Percentiles rank a stretch among this genome's conserved stretches.
Conservation (phyloP, 169 alveolate genomes). For the Plasmodium vivax region DNA sequence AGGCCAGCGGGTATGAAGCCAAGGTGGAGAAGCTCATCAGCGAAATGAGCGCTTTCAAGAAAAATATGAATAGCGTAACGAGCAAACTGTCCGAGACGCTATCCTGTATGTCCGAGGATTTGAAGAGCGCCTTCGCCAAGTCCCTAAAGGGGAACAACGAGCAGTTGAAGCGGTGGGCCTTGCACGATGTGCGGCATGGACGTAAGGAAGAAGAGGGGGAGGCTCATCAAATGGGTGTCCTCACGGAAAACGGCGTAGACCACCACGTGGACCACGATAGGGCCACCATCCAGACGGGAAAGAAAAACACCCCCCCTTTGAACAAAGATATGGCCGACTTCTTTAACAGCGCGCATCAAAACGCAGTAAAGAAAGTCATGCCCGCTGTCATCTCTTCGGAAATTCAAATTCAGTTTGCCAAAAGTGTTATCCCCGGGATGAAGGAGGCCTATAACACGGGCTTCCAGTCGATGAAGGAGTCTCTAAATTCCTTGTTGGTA, state of each 20-base stretch:
- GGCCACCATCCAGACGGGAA: background rate
- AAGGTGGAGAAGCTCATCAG: constrained; percentile 11
- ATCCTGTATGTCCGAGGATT: background rate
- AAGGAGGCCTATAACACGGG: constrained; percentile 66
- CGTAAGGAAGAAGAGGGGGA: background rate
- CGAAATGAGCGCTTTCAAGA: constrained; percentile 14
- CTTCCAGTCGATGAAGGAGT: constrained; percentile 39
- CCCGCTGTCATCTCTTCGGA: constrained; percentile 60
- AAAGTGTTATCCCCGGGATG: constrained; percentile 67
- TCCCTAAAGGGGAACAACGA: constrained; percentile 14
- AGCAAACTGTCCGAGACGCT: constrained; percentile 3
- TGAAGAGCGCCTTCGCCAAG: background rate
- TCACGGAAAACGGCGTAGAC: background rate
- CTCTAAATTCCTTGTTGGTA: constrained; percentile 7
- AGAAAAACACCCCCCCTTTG: background rate
- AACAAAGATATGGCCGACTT: constrained; percentile 20
- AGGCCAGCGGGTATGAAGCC: background rate
- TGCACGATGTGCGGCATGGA: constrained; percentile 5
- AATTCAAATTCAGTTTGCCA: constrained; percentile 48
- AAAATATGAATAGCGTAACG: constrained; percentile 3
- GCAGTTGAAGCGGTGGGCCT: background rate
- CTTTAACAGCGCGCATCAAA: constrained; percentile 32
- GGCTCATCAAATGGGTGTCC: background rate
- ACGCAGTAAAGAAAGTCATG: constrained; percentile 49
- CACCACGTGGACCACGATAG: background rate